Base-by-base conservation (phyloP, 116 monocot species). In the Papilionanthe hybrid region DNA sequence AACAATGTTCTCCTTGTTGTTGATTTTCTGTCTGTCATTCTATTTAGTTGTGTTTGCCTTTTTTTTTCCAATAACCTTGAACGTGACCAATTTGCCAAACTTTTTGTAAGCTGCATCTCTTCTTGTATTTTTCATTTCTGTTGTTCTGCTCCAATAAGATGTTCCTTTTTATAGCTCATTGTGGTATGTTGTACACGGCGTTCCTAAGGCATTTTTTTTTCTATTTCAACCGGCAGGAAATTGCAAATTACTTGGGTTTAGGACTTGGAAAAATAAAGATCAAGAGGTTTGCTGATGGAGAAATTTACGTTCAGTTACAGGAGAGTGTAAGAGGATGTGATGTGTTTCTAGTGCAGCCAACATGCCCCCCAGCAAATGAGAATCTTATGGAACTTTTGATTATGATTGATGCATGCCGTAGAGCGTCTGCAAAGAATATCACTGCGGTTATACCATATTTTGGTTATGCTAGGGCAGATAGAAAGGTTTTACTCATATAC, bases 271-370 rank as follows among this genome's bases (percentile, higher is more conserved):
- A 87, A 78, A 92, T 97, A 79, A 92, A 88, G 42, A 97, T 97
- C 78, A 97, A 97, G 74, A 82, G 97, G 77, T 94, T 94, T 88
- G 96, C 94, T 1, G 92, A 96, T 89, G 96, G 96, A 9, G 96
- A 96, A 80, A 96, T 96, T 75, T 96, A 96, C 86, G 94, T 96
- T 48, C 97, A 97, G 71, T 76, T 97, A 77, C 92, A 97, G 84
- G 97, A 97, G 84, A 97, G 97, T 83, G 97, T 97, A 4, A 88
- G 97, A 86, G 97, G 97, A 30, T 97, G 97, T 63, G 94, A 97
- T 82, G 97, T 97, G 1, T 97, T 94, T 79, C 83, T 97, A 32
- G 89, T 97, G 78, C 97, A 97, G 84, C 97, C 97, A 47, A 94
- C 97, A 7, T 97, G 92, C 72, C 97, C 97, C 0, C 96, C 96